Evolutionary conservation across 1,284 basidiomycete genomes (phyloP), one percentile per base, ranked within the genome.

Genomic region (Singerocomus inundabilis): DNA sequence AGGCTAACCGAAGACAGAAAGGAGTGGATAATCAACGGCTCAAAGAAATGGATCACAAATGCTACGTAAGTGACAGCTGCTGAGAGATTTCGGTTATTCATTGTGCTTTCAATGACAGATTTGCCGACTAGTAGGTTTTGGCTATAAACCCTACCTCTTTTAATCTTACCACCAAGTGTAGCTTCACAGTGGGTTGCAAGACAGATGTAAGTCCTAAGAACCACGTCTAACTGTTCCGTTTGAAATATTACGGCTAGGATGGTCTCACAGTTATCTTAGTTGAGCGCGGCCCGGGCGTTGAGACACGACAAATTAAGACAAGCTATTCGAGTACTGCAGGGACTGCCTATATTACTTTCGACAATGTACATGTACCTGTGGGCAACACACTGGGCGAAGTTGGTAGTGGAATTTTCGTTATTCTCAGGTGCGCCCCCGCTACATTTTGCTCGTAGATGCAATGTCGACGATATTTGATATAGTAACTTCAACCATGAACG

Each of bases 1-100:
- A 81, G 76, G 41, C 89, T 93, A 68, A 85, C 80, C 32, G 82
- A 87, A 52, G 93, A 95, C 62, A 93, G 91, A 32, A 89, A 85
- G 60, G 72, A 83, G 60, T 92, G 88, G 87, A 84, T 91, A 49
- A 83, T 95, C 57, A 92, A 91, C 57, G 93, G 92, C 28, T 82
- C 80, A 40, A 88, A 80, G 71, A 83, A 82, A 68, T 92, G 90
- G 90, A 92, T 92, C 62, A 90, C 90, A 37, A 91, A 94, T 60
- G 92, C 90, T 65, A 77, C 74, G 76, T 69, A 40, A 61, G 63
- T 58, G 26, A 41, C 15, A 54, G n/a, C 10, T 25, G 16, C 6
- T 24, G 7, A 30, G 7, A 21, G 8, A 44, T 37, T 28, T 24
- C 6, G 30, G 34, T 36, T 30, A 28, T 36, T 54, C 26, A 51